These are phyloP conservation scores for Trametes versicolor DNA, from an alignment of 1,284 basidiomycete genomes.

Conservation along the genomic window DNA sequence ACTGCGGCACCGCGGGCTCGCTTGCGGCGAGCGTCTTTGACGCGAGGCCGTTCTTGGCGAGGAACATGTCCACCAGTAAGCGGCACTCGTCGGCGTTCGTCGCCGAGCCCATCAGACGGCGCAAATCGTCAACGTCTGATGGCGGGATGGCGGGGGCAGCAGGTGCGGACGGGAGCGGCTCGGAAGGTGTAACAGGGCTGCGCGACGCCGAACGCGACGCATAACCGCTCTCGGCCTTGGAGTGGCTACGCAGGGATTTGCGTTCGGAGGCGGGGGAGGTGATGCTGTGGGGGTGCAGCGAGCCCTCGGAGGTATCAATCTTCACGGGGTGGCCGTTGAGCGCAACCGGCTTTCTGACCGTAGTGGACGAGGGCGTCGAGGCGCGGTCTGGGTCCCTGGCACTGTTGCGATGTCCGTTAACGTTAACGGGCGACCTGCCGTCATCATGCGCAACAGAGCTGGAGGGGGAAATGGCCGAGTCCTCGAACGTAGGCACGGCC, in stretches of 20 bases:
- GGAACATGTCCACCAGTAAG: constrained; percentile 83
- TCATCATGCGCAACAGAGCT: constrained; percentile 25
- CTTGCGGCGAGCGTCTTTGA: constrained; percentile 23
- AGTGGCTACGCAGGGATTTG: constrained; percentile 20
- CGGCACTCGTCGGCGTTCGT: constrained; percentile 86
- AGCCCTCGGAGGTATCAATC: constrained; percentile 28
- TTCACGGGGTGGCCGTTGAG: constrained; percentile 31
- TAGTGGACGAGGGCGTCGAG: constrained; percentile 9
- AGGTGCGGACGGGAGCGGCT: constrained; percentile 24
- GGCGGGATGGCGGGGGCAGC: constrained; percentile 42
- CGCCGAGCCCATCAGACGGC: constrained; percentile 73
- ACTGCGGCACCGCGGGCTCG: constrained; percentile 16
- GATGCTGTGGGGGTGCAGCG: constrained; percentile 20
- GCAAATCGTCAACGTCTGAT: constrained; percentile 70
- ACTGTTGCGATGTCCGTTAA: constrained; percentile 22
- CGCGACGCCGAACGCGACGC: constrained; percentile 31
- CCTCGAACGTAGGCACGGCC: constrained; percentile 34
- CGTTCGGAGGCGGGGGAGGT: constrained; percentile 26
- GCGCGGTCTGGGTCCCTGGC: constrained; percentile 14
- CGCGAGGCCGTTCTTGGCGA: constrained; percentile 65
- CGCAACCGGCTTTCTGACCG: constrained; percentile 7
- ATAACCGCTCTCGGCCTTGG: constrained; percentile 35
- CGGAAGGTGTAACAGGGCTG: constrained; percentile 30
- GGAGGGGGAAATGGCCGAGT: constrained; percentile 21
- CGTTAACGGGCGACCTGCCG: constrained; percentile 9